Evolutionary conservation across 2,329 filamentous ascomycete genomes (phyloP), one percentile per base, ranked within the genome.

Genomic region (Amauroascus verrucosus): DNA sequence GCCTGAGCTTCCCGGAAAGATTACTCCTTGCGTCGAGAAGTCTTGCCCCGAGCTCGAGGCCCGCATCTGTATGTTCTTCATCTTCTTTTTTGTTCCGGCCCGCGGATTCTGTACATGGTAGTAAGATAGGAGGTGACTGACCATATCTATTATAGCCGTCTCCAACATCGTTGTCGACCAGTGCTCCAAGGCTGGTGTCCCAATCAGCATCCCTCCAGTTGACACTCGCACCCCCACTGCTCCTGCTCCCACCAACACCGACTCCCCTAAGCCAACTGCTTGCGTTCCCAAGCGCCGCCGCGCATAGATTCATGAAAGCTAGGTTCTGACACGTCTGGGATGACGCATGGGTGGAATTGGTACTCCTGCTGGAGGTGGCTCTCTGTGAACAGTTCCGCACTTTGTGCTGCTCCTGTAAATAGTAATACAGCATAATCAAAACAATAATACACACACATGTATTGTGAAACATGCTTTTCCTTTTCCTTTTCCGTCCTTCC

Each of bases 21-120:
- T 77, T 55, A 70, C 69, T 53, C 75, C 75, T 43, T 77, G 75
- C 55, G 73, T 77, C 24, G 51, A 74, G 62, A 61, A 64, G 38
- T 67, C 67, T 16, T 77, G 75, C 63, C 51, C 51, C 1, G 14
- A 47, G 1, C 9, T 53, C 11, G 44, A 28, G 4, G 54, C 54
- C 18, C 55, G 53, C 24, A 46, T 48, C 48, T 32, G 55, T 57
- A 49, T 11, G 55, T 52, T 40, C 24, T 7, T 20, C 40, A 16
- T 5, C 9, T 18, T 8, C 20, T 33, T 18, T 24, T n/a, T n/a
- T n/a, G n/a, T n/a, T n/a, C n/a, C n/a, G n/a, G n/a, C n/a, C n/a
- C n/a, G n/a, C n/a, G n/a, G n/a, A n/a, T n/a, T n/a, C n/a, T n/a
- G n/a, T n/a, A n/a, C n/a, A n/a, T n/a, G n/a, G n/a, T n/a, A 32